Conservation (phyloP, 495 filamentous ascomycete genomes). For the Penicillium cosmopolitanum region DNA sequence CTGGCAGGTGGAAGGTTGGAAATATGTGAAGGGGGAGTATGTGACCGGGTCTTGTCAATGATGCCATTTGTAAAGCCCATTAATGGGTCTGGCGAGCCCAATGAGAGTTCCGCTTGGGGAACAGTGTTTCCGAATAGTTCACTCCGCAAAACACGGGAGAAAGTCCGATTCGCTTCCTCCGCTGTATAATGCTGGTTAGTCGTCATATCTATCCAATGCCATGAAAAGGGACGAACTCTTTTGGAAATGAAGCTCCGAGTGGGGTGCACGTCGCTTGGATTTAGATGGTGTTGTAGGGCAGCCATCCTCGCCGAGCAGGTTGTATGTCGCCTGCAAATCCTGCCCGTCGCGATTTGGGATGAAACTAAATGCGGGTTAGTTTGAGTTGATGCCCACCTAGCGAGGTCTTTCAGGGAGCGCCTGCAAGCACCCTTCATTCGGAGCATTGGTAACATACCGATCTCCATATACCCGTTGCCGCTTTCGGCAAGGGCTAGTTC, state of each 20-base stretch:
- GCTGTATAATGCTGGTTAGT: slow-evolving; percentile 61
- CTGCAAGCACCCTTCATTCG: slow-evolving; percentile 15
- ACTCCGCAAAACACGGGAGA: slow-evolving; percentile 82
- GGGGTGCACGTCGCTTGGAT: slow-evolving; percentile 79
- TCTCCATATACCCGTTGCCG: slow-evolving; percentile 85
- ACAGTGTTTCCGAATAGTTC: slow-evolving; percentile 90
- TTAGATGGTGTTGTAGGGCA: slow-evolving; percentile 90
- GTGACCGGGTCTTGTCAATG: slow-evolving; percentile 72
- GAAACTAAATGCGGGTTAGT: slow-evolving; percentile 60
- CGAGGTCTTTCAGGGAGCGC: background rate
- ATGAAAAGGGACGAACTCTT: slow-evolving; percentile 63
- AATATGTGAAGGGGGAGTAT: slow-evolving; percentile 75
- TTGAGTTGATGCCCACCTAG: background rate
- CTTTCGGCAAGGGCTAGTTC: slow-evolving; percentile 81
- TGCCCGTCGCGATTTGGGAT: slow-evolving; percentile 94
- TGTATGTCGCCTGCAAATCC: slow-evolving; percentile 90
- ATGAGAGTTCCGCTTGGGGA: slow-evolving; percentile 75
- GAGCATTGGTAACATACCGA: slow-evolving; percentile 54
- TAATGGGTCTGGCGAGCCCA: slow-evolving; percentile 64
- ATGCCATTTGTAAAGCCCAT: slow-evolving; percentile 60
- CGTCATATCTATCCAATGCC: background rate
- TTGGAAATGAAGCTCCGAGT: slow-evolving; percentile 92
- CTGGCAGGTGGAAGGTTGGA: slow-evolving; percentile 66
- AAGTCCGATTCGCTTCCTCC: slow-evolving; percentile 92
- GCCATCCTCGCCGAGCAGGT: slow-evolving; percentile 84